Percentiles rank a stretch among this genome's conserved stretches.
Evolutionary conservation across 192 early-diverging fungal species (phyloP).

Genomic region (Umbelopsis isabellina): DNA sequence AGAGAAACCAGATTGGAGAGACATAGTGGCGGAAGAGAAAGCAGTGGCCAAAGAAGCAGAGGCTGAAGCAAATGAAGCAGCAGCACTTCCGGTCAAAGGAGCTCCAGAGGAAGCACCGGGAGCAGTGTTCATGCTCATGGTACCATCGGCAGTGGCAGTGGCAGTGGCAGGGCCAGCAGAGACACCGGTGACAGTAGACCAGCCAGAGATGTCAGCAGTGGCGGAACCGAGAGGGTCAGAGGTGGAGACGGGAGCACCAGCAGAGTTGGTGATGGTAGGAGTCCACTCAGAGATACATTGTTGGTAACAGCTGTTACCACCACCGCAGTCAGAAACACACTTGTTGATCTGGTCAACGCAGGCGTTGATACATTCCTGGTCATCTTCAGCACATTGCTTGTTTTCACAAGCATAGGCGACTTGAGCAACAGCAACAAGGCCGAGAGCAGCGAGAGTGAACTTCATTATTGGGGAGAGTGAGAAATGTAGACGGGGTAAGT

Average conservation of each 20-base stretch:
- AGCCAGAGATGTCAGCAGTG: constrained; percentile 9
- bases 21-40: constrained; percentile 7
- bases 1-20: constrained; percentile 1
- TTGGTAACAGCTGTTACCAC: background rate
- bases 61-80: background rate
- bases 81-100: background rate
- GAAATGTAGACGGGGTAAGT: background rate
- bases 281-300: constrained; percentile 9
- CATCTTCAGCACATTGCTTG: background rate
- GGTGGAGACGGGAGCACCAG: background rate
- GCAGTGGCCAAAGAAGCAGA: constrained; percentile 17
- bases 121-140: background rate
- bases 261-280: constrained; percentile 11
- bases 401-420: constrained; percentile 1
- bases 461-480: background rate
- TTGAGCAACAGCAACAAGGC: background rate
- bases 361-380: background rate
- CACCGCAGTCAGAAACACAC: background rate
- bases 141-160: background rate
- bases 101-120: background rate
- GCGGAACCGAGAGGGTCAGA: background rate
- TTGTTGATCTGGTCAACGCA: constrained; percentile 2
- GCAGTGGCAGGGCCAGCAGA: background rate
- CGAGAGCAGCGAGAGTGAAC: constrained; percentile 3
- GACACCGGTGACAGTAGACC: background rate